Evolutionary conservation across 2,329 filamentous ascomycete genomes (phyloP).

Genomic region (Fusarium incarnatum): DNA sequence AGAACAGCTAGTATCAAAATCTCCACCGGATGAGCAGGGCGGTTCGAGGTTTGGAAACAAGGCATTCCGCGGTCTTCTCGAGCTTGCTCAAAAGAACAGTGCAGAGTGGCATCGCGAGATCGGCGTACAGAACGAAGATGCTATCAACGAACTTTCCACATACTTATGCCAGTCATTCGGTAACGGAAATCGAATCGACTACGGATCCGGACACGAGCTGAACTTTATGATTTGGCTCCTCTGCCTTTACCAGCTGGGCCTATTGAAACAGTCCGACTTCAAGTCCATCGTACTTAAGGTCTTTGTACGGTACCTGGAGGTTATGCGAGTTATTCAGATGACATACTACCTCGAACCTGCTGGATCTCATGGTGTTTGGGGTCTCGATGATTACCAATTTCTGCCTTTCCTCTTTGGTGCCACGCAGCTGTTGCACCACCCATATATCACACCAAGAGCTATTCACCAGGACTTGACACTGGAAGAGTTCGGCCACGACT

Average conservation of each 20-base stretch:
- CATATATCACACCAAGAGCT: slow-evolving; percentile 78
- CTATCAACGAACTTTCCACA: slow-evolving; percentile 77
- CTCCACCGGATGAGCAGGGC: slow-evolving; percentile 85
- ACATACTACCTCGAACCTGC: slow-evolving; percentile 98
- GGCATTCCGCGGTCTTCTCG: slow-evolving; percentile 85
- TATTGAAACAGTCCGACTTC: slow-evolving; percentile 75
- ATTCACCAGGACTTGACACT: slow-evolving; percentile 91
- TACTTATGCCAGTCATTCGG: slow-evolving; percentile 90
- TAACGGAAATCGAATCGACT: slow-evolving; percentile 89
- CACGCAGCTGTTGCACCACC: slow-evolving; percentile 87
- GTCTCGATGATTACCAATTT: slow-evolving; percentile 97
- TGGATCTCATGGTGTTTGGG: slow-evolving; percentile 97
- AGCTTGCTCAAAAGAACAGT: slow-evolving; percentile 69
- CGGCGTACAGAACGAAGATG: slow-evolving; percentile 62
- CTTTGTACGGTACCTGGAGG: slow-evolving; percentile 82
- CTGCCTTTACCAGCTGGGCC: slow-evolving; percentile 84
- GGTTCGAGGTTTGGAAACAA: slow-evolving; percentile 96
- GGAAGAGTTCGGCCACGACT: slow-evolving; percentile 86
- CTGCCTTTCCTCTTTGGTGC: slow-evolving; percentile 95
- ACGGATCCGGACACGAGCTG: slow-evolving; percentile 95
- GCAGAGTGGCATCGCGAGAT: slow-evolving; percentile 73
- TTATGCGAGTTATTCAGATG: slow-evolving; percentile 90
- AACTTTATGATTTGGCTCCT: slow-evolving; percentile 98
- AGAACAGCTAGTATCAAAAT: slow-evolving; percentile 72
- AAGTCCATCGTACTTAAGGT: slow-evolving; percentile 79